phyloP scores from a whole-genome alignment of 805 yeast species.

The Wickerhamiella cacticola region DNA sequence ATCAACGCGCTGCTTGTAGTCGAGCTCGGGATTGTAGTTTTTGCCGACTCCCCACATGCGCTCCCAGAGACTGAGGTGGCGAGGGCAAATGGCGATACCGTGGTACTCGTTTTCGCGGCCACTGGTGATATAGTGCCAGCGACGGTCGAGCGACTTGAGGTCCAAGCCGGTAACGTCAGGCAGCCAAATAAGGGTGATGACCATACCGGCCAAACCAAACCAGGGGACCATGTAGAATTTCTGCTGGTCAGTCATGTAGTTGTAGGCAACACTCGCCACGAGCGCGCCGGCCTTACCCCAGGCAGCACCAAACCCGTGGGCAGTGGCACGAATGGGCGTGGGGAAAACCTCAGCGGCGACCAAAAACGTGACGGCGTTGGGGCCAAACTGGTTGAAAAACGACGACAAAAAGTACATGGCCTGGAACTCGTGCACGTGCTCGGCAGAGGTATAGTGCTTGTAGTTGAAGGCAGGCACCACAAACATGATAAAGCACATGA shows the following conservation, averaged over 20 bases:
- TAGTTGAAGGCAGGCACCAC: constrained; percentile 49
- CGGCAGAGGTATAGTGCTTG: constrained; percentile 32
- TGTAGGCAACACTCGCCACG: constrained; percentile 36
- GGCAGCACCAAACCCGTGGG: constrained; percentile 57
- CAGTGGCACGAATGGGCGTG: constrained; percentile 52
- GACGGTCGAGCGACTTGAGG: constrained; percentile 30
- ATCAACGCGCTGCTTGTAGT: constrained; percentile 31
- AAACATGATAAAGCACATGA: constrained; percentile 43
- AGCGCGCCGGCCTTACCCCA: constrained; percentile 54
- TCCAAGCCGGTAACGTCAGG: constrained; percentile 33
- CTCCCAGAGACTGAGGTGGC: constrained; percentile 30
- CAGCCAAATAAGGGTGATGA: constrained; percentile 27
- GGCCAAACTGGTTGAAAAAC: constrained; percentile 57
- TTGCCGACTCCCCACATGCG: constrained; percentile 27
- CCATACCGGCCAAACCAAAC: constrained; percentile 32
- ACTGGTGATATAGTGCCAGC: constrained; percentile 28
- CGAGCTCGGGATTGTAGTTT: constrained; percentile 31
- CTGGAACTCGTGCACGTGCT: constrained; percentile 32
- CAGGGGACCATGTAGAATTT: constrained; percentile 32
- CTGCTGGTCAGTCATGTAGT: constrained; percentile 28
- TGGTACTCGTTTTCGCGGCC: constrained; percentile 32
- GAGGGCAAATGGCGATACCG: constrained; percentile 31
- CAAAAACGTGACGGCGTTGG: constrained; percentile 51
- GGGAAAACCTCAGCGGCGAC: constrained; percentile 58
- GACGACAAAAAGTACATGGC: constrained; percentile 48